Percentiles rank a stretch among this genome's conserved stretches.
Conservation (phyloP, 2,329 filamentous ascomycete genomes). For the Colletotrichum filicis region DNA sequence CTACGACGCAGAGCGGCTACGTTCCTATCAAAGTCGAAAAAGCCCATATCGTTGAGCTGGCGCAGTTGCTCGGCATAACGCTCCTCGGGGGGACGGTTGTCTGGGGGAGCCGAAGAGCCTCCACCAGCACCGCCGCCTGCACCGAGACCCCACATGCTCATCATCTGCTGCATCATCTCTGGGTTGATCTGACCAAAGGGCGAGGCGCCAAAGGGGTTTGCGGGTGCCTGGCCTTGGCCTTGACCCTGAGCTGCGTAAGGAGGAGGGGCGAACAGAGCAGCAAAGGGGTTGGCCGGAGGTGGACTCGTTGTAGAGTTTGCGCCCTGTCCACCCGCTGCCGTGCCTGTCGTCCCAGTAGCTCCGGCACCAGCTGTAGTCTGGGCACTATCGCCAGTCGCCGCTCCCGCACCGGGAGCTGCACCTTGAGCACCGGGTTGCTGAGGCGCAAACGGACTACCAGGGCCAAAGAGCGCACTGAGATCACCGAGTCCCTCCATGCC, state of each 20-base stretch:
- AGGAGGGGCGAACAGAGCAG: slow-evolving; percentile 65
- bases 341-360: slow-evolving; percentile 35
- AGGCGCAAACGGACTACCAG: slow-evolving; percentile 35
- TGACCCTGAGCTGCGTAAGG: slow-evolving; percentile 42
- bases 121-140: slow-evolving; percentile 48
- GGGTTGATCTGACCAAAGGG: slow-evolving; percentile 58
- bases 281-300: slow-evolving; percentile 73
- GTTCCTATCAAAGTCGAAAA: slow-evolving; percentile 96
- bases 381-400: slow-evolving; percentile 33
- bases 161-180: slow-evolving; percentile 65
- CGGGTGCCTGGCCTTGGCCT: slow-evolving; percentile 39
- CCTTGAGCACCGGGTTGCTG: slow-evolving; percentile 32
- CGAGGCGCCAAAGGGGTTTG: slow-evolving; percentile 54
- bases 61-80: slow-evolving; percentile 89
- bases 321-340: slow-evolving; percentile 38
- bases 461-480: slow-evolving; percentile 44
- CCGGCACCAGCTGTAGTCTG: slow-evolving; percentile 30
- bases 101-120: slow-evolving; percentile 66
- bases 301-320: slow-evolving; percentile 44
- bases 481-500: slow-evolving; percentile 30
- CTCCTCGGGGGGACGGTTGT: slow-evolving; percentile 93
- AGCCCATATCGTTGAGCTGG: slow-evolving; percentile 98
- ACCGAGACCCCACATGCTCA: slow-evolving; percentile 59
- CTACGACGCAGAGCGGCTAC: slow-evolving; percentile 87
- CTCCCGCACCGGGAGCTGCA: slow-evolving; percentile 11